phyloP scores from a whole-genome alignment of 805 yeast genomes.

The Hanseniaspora taiwanica region DNA sequence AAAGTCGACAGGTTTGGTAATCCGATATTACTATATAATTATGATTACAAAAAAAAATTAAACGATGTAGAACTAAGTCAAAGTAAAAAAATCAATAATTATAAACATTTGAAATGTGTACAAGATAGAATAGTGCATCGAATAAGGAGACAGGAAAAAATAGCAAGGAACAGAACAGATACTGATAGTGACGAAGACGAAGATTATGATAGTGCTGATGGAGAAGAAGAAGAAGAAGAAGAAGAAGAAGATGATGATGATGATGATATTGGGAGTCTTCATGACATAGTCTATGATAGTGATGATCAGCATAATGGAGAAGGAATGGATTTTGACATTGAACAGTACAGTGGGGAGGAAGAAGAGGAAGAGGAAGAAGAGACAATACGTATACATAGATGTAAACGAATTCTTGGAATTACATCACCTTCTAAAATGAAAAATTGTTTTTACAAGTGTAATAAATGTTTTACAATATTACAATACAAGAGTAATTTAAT shows the following conservation, averaged over 20 bases:
- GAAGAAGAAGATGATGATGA: constrained; percentile 2
- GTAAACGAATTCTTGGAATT: no score
- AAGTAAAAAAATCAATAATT: no score
- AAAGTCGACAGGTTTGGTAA: no score
- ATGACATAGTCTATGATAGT: neutral
- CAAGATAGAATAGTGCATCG: no score
- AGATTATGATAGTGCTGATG: neutral
- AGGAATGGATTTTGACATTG: neutral
- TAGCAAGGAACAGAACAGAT: no score
- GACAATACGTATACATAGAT: no score
- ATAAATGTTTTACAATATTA: neutral
- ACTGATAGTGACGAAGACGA: neutral
- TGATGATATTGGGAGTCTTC: constrained; percentile 1
- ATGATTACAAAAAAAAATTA: no score
- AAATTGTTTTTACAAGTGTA: neutral
- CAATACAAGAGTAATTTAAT: neutral
- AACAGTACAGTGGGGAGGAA: neutral
- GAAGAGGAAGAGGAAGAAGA: neutral
- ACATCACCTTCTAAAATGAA: no score
- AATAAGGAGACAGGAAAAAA: no score
- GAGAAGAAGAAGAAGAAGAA: constrained; percentile 1
- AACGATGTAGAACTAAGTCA: no score
- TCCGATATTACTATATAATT: no score
- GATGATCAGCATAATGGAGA: neutral
- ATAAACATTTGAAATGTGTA: no score